Base-by-base conservation (phyloP, 2,329 filamentous ascomycete species). In the Fusarium anthophilum region DNA sequence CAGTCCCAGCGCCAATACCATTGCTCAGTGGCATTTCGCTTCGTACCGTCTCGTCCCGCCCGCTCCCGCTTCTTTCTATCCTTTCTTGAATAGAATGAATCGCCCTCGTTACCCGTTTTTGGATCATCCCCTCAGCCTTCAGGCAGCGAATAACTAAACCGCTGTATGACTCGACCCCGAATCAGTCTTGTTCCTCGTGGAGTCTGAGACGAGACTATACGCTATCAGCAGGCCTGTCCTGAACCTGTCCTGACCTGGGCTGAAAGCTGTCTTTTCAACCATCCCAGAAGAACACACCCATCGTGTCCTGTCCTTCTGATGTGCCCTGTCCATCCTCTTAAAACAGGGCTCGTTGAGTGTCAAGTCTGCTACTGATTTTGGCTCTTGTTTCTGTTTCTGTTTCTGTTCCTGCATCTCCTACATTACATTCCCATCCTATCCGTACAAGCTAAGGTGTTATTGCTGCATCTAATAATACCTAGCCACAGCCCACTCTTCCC, bases 201-300 rank as follows among this genome's bases (percentile, higher is more conserved):
- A 84, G 82, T 82, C 83, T 84, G 81, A 83, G 82, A 80, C 79
- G 72, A 70, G 65, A 75, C 61, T 60, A 63, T 65, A 74, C 75
- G 66, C 79, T 78, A 83, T 84, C 82, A 84, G 82, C 82, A 84
- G 83, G 82, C 78, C 78, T 80, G 77, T 76, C 74, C 74, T 68
- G 39, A 41, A 28, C 51, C 53, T 65, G 66, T 53, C 30, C 67
- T 70, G 66, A 70, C 67, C 58, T 65, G n/a, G 53, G 48, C 59
- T 70, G 59, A 70, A 66, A 66, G 68, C 59, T 76, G 57, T 73
- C 68, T 72, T 67, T 70, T 74, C 72, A 72, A 60, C 74, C 77
- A 71, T 74, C 74, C 72, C 63, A 72, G 62, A 73, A 18, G 32
- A 53, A 69, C 53, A 67, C 64, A 41, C 72, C 62, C 68, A 70